phyloP scores from a whole-genome alignment of 352 stramenopile species.

The Phytopythium boreale region DNA sequence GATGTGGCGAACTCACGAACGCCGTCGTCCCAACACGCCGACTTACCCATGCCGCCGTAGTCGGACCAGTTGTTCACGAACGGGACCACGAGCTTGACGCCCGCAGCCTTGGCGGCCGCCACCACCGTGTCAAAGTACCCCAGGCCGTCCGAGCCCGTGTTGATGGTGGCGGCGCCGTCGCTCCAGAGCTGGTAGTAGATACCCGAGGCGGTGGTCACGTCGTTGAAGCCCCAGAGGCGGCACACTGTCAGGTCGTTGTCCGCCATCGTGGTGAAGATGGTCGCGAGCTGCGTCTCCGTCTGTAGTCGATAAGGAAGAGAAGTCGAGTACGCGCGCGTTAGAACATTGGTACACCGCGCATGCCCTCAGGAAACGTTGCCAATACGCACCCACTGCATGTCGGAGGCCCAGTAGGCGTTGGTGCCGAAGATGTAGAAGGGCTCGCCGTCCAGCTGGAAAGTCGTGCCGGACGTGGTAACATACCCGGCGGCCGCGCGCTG shows the following conservation, averaged over 20 bases:
- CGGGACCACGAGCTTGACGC: conserved; percentile 32
- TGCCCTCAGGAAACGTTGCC: not conserved
- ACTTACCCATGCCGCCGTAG: conserved; percentile 30
- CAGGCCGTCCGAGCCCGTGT: conserved; percentile 25
- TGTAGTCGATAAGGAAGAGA: not conserved
- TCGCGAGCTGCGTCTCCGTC: conserved; percentile 20
- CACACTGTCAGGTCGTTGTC: conserved; percentile 28
- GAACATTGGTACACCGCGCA: not conserved
- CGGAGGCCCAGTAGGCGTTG: conserved; percentile 28
- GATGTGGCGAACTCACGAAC: not conserved
- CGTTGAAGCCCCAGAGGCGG: conserved; percentile 23
- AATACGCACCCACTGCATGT: conserved; percentile 24
- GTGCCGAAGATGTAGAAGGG: conserved; percentile 33
- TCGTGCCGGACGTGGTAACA: conserved; percentile 28
- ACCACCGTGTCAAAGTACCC: conserved; percentile 30
- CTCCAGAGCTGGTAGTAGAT: conserved; percentile 32
- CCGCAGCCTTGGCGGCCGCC: conserved; percentile 24
- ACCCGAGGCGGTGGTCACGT: conserved; percentile 15
- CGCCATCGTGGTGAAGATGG: conserved; percentile 29
- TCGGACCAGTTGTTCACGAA: conserved; percentile 36
- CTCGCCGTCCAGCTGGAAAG: conserved; percentile 23
- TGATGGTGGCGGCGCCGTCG: conserved; percentile 22
- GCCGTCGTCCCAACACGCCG: not conserved
- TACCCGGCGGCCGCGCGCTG: conserved; percentile 14
- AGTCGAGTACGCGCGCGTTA: not conserved